A percentile compares a stretch with the other conserved stretches of the same genome.
These are phyloP conservation scores for Sporormia fimetaria DNA, from an alignment of 495 filamentous ascomycete genomes.

Conservation along the genomic window DNA sequence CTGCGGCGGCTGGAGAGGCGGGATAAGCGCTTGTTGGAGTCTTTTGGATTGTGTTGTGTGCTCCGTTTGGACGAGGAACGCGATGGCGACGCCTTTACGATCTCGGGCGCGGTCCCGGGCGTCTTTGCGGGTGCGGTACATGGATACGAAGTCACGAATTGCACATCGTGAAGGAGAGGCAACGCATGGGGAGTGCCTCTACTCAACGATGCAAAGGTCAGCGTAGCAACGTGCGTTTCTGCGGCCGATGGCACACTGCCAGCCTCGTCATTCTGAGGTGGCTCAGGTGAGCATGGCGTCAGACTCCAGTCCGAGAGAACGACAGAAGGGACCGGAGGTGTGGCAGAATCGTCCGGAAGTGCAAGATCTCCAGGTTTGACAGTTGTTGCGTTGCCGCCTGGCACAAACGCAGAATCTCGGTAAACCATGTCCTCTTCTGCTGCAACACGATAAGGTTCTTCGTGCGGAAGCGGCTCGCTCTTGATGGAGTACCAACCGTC, in stretches of 20 bases:
- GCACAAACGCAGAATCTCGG: constrained; percentile 42
- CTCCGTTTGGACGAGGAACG: constrained; percentile 16
- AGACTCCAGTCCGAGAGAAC: constrained; percentile 16
- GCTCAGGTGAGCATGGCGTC: not conserved
- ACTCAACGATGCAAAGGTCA: constrained; percentile 26
- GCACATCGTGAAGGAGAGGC: constrained; percentile 27
- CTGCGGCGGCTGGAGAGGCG: constrained; percentile 10
- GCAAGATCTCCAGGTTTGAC: constrained; percentile 48
- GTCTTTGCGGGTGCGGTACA: constrained; percentile 23
- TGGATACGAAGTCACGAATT: constrained; percentile 31
- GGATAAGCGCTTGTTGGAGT: constrained; percentile 2
- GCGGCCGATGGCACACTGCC: not conserved
- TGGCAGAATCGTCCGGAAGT: constrained; percentile 31
- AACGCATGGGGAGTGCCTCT: constrained; percentile 12
- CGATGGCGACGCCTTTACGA: constrained; percentile 11
- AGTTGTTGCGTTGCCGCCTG: constrained; percentile 37
- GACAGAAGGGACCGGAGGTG: constrained; percentile 11
- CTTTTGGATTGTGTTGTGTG: constrained; percentile 5
- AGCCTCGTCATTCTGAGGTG: constrained; percentile 1
- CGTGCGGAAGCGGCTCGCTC: constrained; percentile 29
- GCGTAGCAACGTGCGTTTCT: constrained; percentile 11
- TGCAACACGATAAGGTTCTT: constrained; percentile 35
- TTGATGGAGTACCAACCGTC: constrained; percentile 58
- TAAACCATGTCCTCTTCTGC: constrained; percentile 32
- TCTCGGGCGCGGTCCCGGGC: constrained; percentile 4